Conservation (phyloP, 139 green algal species). For the Pleodorina starrii region DNA sequence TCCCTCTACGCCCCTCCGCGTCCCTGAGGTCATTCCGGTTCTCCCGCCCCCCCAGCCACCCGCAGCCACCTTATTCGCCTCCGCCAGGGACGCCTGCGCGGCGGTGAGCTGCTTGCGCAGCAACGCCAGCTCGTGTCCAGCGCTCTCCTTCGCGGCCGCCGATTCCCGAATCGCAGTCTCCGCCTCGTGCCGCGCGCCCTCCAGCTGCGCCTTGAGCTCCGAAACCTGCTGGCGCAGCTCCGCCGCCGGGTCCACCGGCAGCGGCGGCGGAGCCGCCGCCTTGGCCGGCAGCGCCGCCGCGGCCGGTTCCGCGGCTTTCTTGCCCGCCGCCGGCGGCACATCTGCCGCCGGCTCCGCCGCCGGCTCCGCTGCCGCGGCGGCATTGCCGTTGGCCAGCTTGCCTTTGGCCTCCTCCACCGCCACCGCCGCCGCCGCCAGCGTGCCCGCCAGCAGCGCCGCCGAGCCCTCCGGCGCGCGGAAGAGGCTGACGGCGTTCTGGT, state of each 20-base stretch:
- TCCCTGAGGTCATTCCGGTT: too few species aligned
- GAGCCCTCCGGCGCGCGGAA: conserved; percentile 50
- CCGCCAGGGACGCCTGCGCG: conserved; percentile 64
- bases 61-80: conserved; percentile 62
- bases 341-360: neutral
- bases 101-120: conserved; percentile 81
- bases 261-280: neutral
- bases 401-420: neutral
- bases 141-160: conserved; percentile 73
- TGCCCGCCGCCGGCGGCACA: neutral
- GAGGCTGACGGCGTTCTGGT: conserved; percentile 69
- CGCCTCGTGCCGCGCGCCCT: conserved; percentile 56
- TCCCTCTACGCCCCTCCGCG: too few species aligned
- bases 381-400: neutral
- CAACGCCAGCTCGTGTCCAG: conserved; percentile 78
- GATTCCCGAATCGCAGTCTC: conserved; percentile 55
- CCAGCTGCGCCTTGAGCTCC: conserved; percentile 52
- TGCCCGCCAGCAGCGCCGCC: neutral
- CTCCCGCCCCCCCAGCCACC: neutral
- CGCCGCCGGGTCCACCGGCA: neutral
- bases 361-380: neutral
- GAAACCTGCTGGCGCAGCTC: conserved; percentile 17
- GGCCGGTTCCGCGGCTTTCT: neutral
- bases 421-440: neutral
- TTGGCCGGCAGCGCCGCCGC: conserved; percentile 22